Percentiles rank a stretch among this genome's conserved stretches.
Evolutionary conservation across 73 alveolate genomes (phyloP).

Genomic region (Tetrahymena thermophila): DNA sequence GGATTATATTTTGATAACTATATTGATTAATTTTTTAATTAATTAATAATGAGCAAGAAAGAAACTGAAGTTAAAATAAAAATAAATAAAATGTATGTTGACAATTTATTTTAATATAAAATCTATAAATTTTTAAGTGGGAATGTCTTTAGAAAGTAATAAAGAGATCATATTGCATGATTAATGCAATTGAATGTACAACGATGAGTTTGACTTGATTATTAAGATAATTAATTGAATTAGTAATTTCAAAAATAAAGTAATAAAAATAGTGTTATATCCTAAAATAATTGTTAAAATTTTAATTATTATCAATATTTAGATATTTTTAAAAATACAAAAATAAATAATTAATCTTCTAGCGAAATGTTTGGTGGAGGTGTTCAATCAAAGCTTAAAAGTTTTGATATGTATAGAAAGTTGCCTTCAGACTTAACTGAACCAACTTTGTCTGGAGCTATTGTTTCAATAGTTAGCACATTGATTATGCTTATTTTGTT

Average conservation of each 20-base stretch:
- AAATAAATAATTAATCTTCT: background rate
- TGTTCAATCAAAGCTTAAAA: conserved; percentile 38
- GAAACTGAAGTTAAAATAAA: background rate
- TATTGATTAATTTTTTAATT: background rate
- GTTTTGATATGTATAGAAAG: conserved; percentile 53
- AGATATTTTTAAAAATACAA: background rate
- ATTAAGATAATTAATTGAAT: background rate
- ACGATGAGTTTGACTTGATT: background rate
- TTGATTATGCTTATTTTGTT: conserved; percentile 71
- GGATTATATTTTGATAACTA: background rate
- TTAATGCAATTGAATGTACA: background rate
- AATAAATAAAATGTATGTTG: background rate
- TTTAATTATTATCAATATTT: background rate
- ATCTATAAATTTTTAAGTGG: background rate
- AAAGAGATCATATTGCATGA: background rate
- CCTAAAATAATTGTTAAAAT: background rate
- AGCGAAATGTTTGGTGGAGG: conserved; percentile 10
- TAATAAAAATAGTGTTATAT: background rate
- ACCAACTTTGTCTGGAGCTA: conserved; percentile 90
- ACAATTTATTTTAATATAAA: background rate
- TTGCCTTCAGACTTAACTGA: conserved; percentile 86
- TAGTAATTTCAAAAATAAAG: background rate
- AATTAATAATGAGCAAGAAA: background rate
- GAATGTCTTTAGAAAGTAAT: background rate
- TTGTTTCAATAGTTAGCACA: conserved; percentile 83